Base-by-base conservation (phyloP, 2,329 filamentous ascomycete genomes). In the Neurospora sp. region DNA sequence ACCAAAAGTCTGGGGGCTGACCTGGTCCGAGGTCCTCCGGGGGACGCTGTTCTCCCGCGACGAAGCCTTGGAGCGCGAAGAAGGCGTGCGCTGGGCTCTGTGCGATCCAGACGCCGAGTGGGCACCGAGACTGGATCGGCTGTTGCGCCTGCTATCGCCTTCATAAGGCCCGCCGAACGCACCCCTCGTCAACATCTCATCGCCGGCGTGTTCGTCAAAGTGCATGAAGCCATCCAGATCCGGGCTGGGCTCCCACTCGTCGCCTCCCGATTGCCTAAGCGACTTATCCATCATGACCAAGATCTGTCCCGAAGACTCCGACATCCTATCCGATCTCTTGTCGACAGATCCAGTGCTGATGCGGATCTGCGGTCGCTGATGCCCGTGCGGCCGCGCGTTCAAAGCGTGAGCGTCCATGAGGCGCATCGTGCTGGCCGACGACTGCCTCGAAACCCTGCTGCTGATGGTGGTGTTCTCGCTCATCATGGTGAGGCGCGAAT, bases 191-290 rank as follows among this genome's bases (percentile, higher is more conserved):
- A 62, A 10, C 28, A 70, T 46, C 19, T 72, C 68, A 6, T 70
- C 68, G 67, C 37, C 65, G 17, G 28, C 69, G 37, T 74, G 28
- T 28, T 28, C 71, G 62, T 76, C 76, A 43, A 74, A 75, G 17
- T 73, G 73, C 66, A 77, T 70, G 39, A 76, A 76, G 39, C 76
- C 76, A 70, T 75, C 75, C 12, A 77, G 66, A 38, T 77, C 76
- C 1, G 76, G 73, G 57, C 73, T 77, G 2, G 72, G 72, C 66
- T 76, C 76, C 23, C 72, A 70, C n/a, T 69, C 70, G 19, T 75
- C 71, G 12, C 71, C 39, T 8, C 67, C 66, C n/a, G 57, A 67
- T 39, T 68, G 62, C 19, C 72, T 71, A 38, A 66, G 67, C 37
- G 70, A 70, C 37, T 69, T 72, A 66, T 77, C 74, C 43, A 76